These are phyloP conservation scores for Hypoxylon sp. DNA, from an alignment of 2,329 filamentous ascomycete genomes.

Conservation along the genomic window DNA sequence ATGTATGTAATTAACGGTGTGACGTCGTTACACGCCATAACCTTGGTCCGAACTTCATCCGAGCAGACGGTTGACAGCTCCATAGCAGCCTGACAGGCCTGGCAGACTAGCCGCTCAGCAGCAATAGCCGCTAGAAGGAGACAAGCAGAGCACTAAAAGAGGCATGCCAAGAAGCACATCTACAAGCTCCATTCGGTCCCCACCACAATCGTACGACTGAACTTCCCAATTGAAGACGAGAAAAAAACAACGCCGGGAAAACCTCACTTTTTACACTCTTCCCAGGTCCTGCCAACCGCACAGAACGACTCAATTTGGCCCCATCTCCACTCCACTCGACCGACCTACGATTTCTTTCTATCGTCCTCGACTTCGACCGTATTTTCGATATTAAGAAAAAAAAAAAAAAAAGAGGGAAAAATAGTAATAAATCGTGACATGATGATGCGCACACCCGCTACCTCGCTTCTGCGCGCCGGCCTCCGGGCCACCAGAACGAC, in stretches of 20 bases:
- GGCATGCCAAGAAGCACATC: slow-evolving; percentile 23
- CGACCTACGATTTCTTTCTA: slow-evolving; percentile 11
- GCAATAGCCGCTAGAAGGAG: too few species aligned
- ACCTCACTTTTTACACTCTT: slow-evolving; percentile 24
- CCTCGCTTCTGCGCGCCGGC: slow-evolving; percentile 60
- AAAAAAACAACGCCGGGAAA: slow-evolving; percentile 22
- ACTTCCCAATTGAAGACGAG: slow-evolving; percentile 47
- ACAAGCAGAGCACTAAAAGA: too few species aligned
- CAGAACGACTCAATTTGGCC: slow-evolving; percentile 38
- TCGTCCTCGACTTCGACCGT: slow-evolving; percentile 6
- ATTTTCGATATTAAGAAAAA: slow-evolving; percentile 7
- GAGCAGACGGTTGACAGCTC: neutral
- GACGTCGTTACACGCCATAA: slow-evolving; percentile 27
- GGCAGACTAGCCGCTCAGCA: too few species aligned
- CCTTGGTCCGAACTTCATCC: slow-evolving; percentile 35
- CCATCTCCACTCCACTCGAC: slow-evolving; percentile 40
- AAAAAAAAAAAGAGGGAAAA: slow-evolving; percentile 20
- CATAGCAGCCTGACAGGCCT: too few species aligned
- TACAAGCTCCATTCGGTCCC: slow-evolving; percentile 28
- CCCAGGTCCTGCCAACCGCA: slow-evolving; percentile 21
- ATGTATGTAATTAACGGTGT: slow-evolving; percentile 13
- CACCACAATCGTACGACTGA: slow-evolving; percentile 42
- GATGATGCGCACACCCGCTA: slow-evolving; percentile 65
- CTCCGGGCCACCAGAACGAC: slow-evolving; percentile 49
- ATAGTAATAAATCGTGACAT: too few species aligned